Evolutionary conservation across 768 basidiomycete species (phyloP), one percentile per base, ranked within the genome.

Genomic region (Auriscalpium microsporum): DNA sequence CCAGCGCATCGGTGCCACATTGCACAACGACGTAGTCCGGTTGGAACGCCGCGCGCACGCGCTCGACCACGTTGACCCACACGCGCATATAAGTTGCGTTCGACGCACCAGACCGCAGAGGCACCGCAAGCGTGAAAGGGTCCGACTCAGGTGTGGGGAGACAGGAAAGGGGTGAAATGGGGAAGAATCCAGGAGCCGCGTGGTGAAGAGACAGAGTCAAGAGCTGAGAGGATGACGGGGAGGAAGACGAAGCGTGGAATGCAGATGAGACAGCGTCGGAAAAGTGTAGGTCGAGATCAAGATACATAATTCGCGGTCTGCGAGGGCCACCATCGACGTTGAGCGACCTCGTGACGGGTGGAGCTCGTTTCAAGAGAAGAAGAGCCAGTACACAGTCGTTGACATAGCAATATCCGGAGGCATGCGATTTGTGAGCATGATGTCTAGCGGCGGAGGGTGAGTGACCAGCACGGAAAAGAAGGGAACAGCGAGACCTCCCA

Each of bases 381-480:
- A 96, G 83, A 0, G 86, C 86, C 1, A 97, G 78, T 10, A 93
- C 79, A 53, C 87, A 84, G 65, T 97, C 94, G 1, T 91, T 88
- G 19, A 97, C 87, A 65, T 96, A 98, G 73, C 94, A 98, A 70
- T 90, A 98, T 0, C 94, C 94, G 4, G 88, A 82, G 0, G 93
- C 93, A 45, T 73, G 75, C 0, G 80, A 76, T 65, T 90, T 86
- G 50, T 83, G 79, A 0, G 90, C 89, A 63, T 96, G 94, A 63
- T 95, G 94, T 63, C 93, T 84, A 51, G 2, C 11, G 38, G 13
- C 56, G 36, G 28, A 49, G 37, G 53, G 37, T 19, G 16, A 13
- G 33, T 52, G 45, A 44, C 45, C 42, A 9, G 34, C 38, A 28
- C 45, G 44, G 50, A 9, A 16, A n/a, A n/a, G 16, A 28, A n/a